Conservation (phyloP, 306 rosid species). For the Geum urbanum region DNA sequence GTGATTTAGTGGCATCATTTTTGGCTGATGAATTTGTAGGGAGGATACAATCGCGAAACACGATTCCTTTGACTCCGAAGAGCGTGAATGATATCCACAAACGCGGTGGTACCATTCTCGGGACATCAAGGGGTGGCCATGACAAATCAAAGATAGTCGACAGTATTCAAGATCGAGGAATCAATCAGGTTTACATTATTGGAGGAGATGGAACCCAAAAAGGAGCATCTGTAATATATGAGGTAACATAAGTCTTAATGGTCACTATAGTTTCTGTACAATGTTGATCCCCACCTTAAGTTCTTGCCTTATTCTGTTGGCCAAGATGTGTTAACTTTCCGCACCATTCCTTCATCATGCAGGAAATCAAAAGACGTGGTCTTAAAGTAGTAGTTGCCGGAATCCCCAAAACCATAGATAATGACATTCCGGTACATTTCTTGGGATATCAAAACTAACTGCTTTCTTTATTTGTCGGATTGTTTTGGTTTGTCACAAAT, state of each 20-base stretch:
- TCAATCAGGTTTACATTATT: constrained; percentile 96
- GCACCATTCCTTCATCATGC: constrained; percentile 21
- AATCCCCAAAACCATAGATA: constrained; percentile 94
- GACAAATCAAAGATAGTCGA: constrained; percentile 83
- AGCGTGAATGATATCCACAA: constrained; percentile 84
- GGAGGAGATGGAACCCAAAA: constrained; percentile 99
- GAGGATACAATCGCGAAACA: constrained; percentile 86
- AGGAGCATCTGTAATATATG: constrained; percentile 86
- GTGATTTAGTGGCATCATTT: not conserved
- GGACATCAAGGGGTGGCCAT: constrained; percentile 94
- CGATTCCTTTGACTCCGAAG: constrained; percentile 60
- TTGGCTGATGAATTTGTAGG: constrained; percentile 45
- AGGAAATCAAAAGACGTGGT: constrained; percentile 90
- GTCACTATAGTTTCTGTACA: not conserved
- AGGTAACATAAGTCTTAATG: constrained; percentile 42
- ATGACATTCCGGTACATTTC: constrained; percentile 71
- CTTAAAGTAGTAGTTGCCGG: constrained; percentile 85
- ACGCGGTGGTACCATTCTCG: constrained; percentile 89
- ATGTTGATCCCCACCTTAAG: not conserved
- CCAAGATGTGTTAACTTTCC: not conserved
- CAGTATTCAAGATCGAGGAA: constrained; percentile 86
- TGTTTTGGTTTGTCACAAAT: not conserved
- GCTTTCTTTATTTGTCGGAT: not conserved
- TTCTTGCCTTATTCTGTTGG: not conserved
- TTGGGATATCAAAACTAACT: constrained; percentile 12